Conservation (phyloP, 1,284 basidiomycete species). For the Cerioporus squamosus region DNA sequence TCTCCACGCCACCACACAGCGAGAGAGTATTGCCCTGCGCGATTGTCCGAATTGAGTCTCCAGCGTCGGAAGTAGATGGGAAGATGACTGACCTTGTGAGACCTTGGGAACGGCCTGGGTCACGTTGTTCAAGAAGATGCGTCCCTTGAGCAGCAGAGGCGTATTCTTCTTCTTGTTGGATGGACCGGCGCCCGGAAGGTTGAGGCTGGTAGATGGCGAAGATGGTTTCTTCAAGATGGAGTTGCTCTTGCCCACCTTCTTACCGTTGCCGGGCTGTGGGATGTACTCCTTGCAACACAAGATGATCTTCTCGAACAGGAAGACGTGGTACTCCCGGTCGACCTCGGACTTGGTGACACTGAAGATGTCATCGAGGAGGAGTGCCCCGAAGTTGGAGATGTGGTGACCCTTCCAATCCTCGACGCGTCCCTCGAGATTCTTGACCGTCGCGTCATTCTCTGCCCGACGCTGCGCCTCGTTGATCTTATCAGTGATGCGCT, state of each 20-base stretch:
- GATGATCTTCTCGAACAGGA: conserved; percentile 98
- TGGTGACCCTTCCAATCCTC: conserved; percentile 99
- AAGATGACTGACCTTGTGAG: conserved; percentile 58
- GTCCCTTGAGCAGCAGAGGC: conserved; percentile 90
- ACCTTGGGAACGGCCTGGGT: conserved; percentile 72
- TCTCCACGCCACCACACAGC: conserved; percentile 96
- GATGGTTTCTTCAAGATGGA: conserved; percentile 79
- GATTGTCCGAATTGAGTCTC: conserved; percentile 8
- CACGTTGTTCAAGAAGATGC: conserved; percentile 98
- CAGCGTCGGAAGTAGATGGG: conserved; percentile 1
- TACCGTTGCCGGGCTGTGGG: conserved; percentile 52
- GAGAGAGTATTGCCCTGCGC: conserved; percentile 60
- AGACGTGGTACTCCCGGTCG: conserved; percentile 98
- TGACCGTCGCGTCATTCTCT: conserved; percentile 87
- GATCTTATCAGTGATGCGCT: conserved; percentile 94
- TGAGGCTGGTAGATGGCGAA: conserved; percentile 41
- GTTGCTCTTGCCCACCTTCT: conserved; percentile 72
- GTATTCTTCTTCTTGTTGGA: conserved; percentile 73
- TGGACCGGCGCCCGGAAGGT: conserved; percentile 49
- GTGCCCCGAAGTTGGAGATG: conserved; percentile 89
- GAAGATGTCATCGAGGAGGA: conserved; percentile 94
- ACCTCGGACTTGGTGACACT: conserved; percentile 96
- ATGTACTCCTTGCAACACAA: conserved; percentile 94
- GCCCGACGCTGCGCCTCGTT: conserved; percentile 93
- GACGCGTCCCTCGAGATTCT: conserved; percentile 88